Evolutionary conservation across 768 basidiomycete species (phyloP), one percentile per base, ranked within the genome.

Genomic region (Saitozyma sp.): DNA sequence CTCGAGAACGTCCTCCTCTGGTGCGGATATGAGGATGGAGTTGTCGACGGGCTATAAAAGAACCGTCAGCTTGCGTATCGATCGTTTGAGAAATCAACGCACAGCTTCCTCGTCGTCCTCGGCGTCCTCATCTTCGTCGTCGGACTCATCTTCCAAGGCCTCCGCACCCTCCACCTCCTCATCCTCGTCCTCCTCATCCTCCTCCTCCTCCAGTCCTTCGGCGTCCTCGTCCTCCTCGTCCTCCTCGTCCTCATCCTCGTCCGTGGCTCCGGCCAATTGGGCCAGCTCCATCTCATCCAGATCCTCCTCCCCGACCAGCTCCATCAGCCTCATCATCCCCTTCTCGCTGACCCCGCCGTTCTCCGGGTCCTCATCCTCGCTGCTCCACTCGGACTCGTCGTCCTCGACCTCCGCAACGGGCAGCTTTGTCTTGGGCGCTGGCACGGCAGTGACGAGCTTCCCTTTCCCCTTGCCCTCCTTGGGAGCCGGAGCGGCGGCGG

Each of bases 231-330:
- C 76, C 9, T 75, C 76, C 39, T 68, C 75, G 0, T 68, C 71
- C 13, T 71, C 73, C 6, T 65, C 74, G 13, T 78, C 81, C 19
- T 76, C 72, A 16, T 71, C 78, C 4, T 73, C 76, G 16, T 78
- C 75, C 38, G 54, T 59, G 1, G 45, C 53, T 56, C 58, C 56
- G 51, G 57, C 80, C 50, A 89, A 78, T 70, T 87, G 84, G 38
- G 83, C 84, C 59, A 82, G 81, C 54, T 85, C 88, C 70, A 86
- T 84, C 20, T 89, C 87, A 69, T 88, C 85, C 61, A 88, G 74
- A 63, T 88, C 86, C 19, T 88, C 87, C 60, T 68, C 67, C 17
- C 67, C 62, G 46, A 75, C 73, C 52, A 78, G 63, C 73, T 46
- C 61, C 74, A 73, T 74, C 67, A 66, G 70, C 56, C 66, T 61